These are phyloP conservation scores for Pouteria campechiana DNA, from an alignment of 179 eudicot genomes.

Conservation along the genomic window DNA sequence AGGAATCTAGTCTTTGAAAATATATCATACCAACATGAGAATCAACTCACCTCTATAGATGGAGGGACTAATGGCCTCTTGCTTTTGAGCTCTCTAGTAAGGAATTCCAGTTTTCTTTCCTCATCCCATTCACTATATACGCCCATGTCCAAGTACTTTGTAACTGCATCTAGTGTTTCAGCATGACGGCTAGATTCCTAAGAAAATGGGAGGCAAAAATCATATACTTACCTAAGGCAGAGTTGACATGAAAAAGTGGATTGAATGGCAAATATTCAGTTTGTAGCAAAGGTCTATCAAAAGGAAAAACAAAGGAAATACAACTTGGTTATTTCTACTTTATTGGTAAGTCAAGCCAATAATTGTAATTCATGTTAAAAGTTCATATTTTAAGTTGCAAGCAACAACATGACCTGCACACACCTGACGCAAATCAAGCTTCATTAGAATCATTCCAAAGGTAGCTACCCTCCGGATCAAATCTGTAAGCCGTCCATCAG, in stretches of 20 bases:
- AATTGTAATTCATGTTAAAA: too few relatives aligned
- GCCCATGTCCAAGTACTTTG: constrained; percentile 71
- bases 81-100: constrained; percentile 73
- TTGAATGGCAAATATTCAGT: too few relatives aligned
- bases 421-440: constrained; percentile 94
- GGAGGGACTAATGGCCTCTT: constrained; percentile 80
- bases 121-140: constrained; percentile 80
- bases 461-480: constrained; percentile 78
- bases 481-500: constrained; percentile 90
- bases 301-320: too few relatives aligned
- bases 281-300: too few relatives aligned
- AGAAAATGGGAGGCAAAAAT: constrained; percentile 2
- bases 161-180: constrained; percentile 75
- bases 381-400: too few relatives aligned
- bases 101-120: constrained; percentile 61
- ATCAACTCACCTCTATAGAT: constrained; percentile 45
- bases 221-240: neutral
- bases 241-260: too few relatives aligned
- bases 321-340: too few relatives aligned
- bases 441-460: constrained; percentile 85
- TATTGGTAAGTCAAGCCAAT: too few relatives aligned
- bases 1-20: too few relatives aligned
- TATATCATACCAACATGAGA: too few relatives aligned
- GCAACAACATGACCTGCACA: constrained; percentile 4
- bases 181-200: constrained; percentile 85